These are phyloP conservation scores for Gloeopeniophorella convolvens DNA, from an alignment of 768 basidiomycete species.

Conservation along the genomic window DNA sequence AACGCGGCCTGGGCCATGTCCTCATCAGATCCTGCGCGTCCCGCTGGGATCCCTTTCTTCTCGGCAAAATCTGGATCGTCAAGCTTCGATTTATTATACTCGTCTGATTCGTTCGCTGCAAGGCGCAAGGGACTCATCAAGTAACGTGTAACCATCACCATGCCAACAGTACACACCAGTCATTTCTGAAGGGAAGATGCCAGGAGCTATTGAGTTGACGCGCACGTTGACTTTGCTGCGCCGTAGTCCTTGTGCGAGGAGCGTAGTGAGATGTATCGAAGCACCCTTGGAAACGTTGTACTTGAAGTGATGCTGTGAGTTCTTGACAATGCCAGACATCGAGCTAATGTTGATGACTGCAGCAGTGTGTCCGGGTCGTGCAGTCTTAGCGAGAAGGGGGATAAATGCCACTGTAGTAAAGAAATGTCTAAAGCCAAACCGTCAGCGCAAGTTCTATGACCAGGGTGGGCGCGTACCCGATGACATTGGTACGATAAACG, in stretches of 20 bases:
- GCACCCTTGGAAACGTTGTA: conserved; percentile 41
- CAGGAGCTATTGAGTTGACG: conserved; percentile 33
- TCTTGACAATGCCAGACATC: conserved; percentile 37
- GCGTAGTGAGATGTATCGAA: conserved; percentile 29
- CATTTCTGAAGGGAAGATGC: conserved; percentile 35
- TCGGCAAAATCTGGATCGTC: conserved; percentile 26
- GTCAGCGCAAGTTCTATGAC: no score
- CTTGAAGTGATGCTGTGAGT: conserved; percentile 37
- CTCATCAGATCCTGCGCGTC: conserved; percentile 30
- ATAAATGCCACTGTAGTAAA: conserved; percentile 41
- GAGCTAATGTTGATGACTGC: conserved; percentile 38
- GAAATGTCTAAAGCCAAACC: conserved; percentile 33
- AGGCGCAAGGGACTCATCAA: neutral
- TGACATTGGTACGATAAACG: conserved; percentile 31
- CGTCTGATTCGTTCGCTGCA: conserved; percentile 25
- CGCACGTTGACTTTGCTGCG: conserved; percentile 28
- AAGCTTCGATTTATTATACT: conserved; percentile 30
- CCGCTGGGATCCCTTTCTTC: conserved; percentile 32
- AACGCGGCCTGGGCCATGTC: conserved; percentile 33
- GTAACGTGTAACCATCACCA: neutral
- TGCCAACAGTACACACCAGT: conserved; percentile 21
- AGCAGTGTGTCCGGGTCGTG: conserved; percentile 27
- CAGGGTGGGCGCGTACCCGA: no score
- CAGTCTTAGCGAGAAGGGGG: conserved; percentile 34
- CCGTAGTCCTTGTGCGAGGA: conserved; percentile 33